Evolutionary conservation across 208 protist genomes (phyloP).

Genomic region (Leishmania martiniquensis): DNA sequence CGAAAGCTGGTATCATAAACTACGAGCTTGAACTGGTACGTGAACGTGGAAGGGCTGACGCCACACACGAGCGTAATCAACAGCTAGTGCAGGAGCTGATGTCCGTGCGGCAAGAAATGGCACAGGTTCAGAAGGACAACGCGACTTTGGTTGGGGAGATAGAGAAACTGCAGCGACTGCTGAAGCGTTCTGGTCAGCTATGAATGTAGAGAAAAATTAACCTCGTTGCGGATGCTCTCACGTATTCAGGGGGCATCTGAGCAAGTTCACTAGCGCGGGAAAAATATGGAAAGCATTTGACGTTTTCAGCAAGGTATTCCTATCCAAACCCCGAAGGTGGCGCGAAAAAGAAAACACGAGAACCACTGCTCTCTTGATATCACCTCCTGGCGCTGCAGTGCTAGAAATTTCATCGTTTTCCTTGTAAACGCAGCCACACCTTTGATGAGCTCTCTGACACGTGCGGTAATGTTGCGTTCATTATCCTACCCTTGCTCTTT

Average conservation of each 20-base stretch:
- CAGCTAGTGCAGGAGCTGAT: slow-evolving; percentile 72
- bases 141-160: slow-evolving; percentile 48
- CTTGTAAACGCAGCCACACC: background rate
- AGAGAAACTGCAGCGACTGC: slow-evolving; percentile 55
- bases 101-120: slow-evolving; percentile 49
- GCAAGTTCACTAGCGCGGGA: background rate
- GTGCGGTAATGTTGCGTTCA: background rate
- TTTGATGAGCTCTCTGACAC: background rate
- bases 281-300: background rate
- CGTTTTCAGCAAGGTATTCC: background rate
- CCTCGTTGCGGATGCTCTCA: background rate
- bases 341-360: background rate
- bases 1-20: slow-evolving; percentile 64
- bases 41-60: slow-evolving; percentile 62
- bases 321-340: background rate
- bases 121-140: slow-evolving; percentile 58
- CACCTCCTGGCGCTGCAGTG: background rate
- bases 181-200: slow-evolving; percentile 30
- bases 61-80: slow-evolving; percentile 66
- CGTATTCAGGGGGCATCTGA: background rate
- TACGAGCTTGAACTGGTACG: slow-evolving; percentile 81
- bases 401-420: background rate
- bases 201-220: background rate
- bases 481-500: background rate
- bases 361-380: background rate